Percentiles rank a stretch among this genome's conserved stretches.
Evolutionary conservation across 2,329 filamentous ascomycete genomes (phyloP).

Genomic region (Apiospora arundinis): DNA sequence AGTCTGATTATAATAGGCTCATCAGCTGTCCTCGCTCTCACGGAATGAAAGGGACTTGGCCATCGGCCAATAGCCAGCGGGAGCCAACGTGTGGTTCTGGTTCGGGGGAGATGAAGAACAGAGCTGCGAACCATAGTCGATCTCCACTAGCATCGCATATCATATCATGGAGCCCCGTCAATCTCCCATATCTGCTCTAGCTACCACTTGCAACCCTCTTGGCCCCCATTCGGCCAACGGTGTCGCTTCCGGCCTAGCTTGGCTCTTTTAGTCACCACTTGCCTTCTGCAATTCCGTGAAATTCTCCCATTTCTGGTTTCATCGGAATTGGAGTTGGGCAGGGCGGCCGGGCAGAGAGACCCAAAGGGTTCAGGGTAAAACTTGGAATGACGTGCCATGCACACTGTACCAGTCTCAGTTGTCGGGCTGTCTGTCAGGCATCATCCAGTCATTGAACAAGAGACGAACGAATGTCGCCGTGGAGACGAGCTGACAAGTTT

Average conservation of each 20-base stretch:
- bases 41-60: not conserved
- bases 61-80: slow-evolving; percentile 2
- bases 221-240: slow-evolving; percentile 13
- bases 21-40: not conserved
- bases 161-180: slow-evolving; percentile 14
- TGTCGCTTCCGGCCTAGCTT: slow-evolving; percentile 12
- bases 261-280: not conserved
- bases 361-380: not conserved
- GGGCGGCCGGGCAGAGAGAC: not conserved
- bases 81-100: not conserved
- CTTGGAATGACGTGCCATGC: slow-evolving; percentile 9
- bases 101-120: slow-evolving; percentile 13
- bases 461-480: not conserved
- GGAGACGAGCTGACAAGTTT: slow-evolving; percentile 8
- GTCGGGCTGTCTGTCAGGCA: too few relatives aligned
- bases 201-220: not conserved
- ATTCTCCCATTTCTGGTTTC: slow-evolving; percentile 7
- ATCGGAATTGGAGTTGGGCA: slow-evolving; percentile 14
- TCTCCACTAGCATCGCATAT: slow-evolving; percentile 15
- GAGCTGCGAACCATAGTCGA: slow-evolving; percentile 15
- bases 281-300: not conserved
- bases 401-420: not conserved
- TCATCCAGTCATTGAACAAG: not conserved
- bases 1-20: not conserved
- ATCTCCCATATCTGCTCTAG: not conserved